A percentile compares a stretch with the other conserved stretches of the same genome.
Evolutionary conservation across 768 basidiomycete genomes (phyloP).

Genomic region (Pleurotus eryngii): DNA sequence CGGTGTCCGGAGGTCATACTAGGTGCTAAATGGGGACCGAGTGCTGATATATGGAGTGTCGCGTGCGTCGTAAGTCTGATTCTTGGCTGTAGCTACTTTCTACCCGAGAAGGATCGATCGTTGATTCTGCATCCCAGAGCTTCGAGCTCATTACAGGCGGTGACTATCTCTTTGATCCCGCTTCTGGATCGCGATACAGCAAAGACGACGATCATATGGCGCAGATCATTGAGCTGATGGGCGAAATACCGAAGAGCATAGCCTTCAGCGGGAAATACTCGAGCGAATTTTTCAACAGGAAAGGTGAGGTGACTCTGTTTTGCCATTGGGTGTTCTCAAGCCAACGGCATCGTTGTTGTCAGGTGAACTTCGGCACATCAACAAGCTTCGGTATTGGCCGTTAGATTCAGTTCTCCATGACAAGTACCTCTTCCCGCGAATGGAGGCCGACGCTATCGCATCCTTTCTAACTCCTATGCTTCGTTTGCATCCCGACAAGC

Average conservation of each 20-base stretch:
- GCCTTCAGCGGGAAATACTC: conserved; percentile 92
- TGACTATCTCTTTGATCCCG: conserved; percentile 97
- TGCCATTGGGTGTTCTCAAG: not conserved
- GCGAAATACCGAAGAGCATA: conserved; percentile 80
- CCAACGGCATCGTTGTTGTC: not conserved
- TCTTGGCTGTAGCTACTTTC: not conserved
- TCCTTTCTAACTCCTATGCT: conserved; percentile 90
- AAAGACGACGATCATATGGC: conserved; percentile 98
- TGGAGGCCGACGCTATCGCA: conserved; percentile 78
- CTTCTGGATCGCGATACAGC: conserved; percentile 89
- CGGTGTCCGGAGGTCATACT: conserved; percentile 97
- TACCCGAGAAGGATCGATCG: not conserved
- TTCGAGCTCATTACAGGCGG: conserved; percentile 97
- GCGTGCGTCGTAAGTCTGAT: conserved; percentile 76
- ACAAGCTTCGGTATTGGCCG: conserved; percentile 91
- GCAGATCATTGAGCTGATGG: conserved; percentile 95
- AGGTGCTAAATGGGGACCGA: conserved; percentile 93
- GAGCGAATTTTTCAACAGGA: conserved; percentile 93
- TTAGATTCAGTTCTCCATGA: conserved; percentile 80
- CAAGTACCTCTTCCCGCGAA: conserved; percentile 89
- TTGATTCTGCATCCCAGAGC: conserved; percentile 42
- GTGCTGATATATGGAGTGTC: conserved; percentile 96
- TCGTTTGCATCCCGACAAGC: conserved; percentile 80
- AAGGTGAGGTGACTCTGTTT: conserved; percentile 49
- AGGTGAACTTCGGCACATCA: conserved; percentile 90